Conservation (phyloP, 495 filamentous ascomycete species). For the Pyrenula massariospora region DNA sequence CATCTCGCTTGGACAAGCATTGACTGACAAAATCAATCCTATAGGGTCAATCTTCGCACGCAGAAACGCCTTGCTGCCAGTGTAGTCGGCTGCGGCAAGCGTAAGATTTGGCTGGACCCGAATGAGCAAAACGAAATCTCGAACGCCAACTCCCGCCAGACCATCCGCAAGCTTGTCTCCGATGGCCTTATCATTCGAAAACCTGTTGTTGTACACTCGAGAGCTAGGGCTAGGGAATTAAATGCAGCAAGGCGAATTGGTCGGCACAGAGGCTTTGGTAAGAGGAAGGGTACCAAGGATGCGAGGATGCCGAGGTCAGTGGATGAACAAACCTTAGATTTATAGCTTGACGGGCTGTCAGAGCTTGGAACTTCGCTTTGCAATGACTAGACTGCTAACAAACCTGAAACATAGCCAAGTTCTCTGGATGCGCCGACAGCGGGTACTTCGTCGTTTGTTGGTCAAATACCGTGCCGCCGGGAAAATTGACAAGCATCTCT, state of each 20-base stretch:
- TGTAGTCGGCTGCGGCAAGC: constrained; percentile 95
- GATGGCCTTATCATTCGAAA: constrained; percentile 99
- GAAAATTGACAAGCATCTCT: constrained; percentile 99
- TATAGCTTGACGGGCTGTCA: constrained; percentile 2
- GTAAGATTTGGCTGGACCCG: constrained; percentile 99
- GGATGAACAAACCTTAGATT: not conserved
- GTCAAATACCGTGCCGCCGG: constrained; percentile 98
- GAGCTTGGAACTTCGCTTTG: too few species aligned
- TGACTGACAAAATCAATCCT: constrained; percentile 1
- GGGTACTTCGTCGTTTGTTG: constrained; percentile 94
- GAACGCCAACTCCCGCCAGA: constrained; percentile 99
- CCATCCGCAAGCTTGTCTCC: constrained; percentile 98
- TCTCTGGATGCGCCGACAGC: constrained; percentile 99
- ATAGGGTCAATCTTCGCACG: constrained; percentile 97
- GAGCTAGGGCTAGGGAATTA: constrained; percentile 83
- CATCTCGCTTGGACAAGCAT: too few species aligned
- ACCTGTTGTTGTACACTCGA: constrained; percentile 98
- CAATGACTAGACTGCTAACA: not conserved
- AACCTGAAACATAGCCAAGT: constrained; percentile 61
- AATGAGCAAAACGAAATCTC: constrained; percentile 99
- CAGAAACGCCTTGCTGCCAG: constrained; percentile 99
- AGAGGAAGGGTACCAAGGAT: constrained; percentile 99
- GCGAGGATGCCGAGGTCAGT: constrained; percentile 96
- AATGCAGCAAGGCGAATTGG: constrained; percentile 82
- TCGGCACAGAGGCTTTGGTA: constrained; percentile 96